phyloP scores from a whole-genome alignment of 495 filamentous ascomycete species.

The Hyaloscypha variabilis region DNA sequence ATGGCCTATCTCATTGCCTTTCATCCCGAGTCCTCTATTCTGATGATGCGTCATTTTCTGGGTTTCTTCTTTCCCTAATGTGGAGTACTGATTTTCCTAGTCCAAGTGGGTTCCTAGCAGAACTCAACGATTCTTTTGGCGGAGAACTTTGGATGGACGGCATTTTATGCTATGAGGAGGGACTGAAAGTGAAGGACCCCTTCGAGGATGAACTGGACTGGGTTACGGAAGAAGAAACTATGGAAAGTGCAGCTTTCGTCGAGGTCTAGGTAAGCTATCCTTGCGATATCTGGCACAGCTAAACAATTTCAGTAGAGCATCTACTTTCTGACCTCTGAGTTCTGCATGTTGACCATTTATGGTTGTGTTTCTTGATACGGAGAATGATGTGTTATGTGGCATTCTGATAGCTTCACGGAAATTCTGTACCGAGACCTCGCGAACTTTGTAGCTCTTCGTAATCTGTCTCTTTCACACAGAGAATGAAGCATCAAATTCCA shows the following conservation, averaged over 20 bases:
- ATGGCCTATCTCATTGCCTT: not conserved
- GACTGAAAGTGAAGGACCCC: not conserved
- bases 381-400: too few species aligned
- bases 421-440: too few species aligned
- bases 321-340: too few species aligned
- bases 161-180: not conserved
- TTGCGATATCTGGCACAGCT: not conserved
- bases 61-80: too few species aligned
- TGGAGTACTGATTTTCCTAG: not conserved
- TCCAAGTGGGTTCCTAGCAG: not conserved
- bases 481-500: too few species aligned
- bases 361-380: too few species aligned
- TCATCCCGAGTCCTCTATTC: too few species aligned
- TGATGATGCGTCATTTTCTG: too few species aligned
- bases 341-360: too few species aligned
- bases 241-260: not conserved
- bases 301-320: not conserved
- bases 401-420: too few species aligned
- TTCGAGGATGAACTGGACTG: not conserved
- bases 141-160: constrained; percentile 14
- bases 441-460: too few species aligned
- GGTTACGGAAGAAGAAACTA: not conserved
- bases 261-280: not conserved
- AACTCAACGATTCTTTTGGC: not conserved
- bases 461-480: too few species aligned